Conservation (phyloP, 331 rosid genomes). For the Pyrus hybrid region DNA sequence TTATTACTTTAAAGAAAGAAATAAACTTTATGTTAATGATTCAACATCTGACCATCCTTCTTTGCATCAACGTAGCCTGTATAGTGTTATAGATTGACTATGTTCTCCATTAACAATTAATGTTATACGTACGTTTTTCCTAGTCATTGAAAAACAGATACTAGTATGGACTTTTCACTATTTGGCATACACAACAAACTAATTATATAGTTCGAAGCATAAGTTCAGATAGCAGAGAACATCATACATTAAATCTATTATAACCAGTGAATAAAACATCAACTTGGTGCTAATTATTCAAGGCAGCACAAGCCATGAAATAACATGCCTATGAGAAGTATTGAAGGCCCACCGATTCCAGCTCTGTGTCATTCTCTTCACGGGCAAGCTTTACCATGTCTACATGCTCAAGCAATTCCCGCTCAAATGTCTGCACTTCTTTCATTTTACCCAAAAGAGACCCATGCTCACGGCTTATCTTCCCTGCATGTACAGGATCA, state of each 20-base stretch:
- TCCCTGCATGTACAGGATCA: constrained; percentile 69
- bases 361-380: constrained; percentile 66
- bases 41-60: background rate
- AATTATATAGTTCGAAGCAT: too few relatives aligned
- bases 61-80: background rate
- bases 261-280: background rate
- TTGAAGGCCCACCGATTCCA: constrained; percentile 91
- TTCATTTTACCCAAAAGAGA: constrained; percentile 75
- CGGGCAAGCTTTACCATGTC: constrained; percentile 89
- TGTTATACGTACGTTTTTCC: background rate
- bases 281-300: background rate
- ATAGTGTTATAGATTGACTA: background rate
- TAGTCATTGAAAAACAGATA: background rate
- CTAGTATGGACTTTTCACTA: background rate
- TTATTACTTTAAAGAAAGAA: background rate
- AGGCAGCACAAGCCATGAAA: constrained; percentile 12
- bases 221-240: too few relatives aligned
- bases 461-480: constrained; percentile 83
- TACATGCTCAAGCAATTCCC: constrained; percentile 75
- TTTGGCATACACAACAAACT: too few relatives aligned
- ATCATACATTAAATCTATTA: background rate
- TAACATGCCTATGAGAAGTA: constrained; percentile 76
- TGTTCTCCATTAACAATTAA: background rate
- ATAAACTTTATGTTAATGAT: background rate
- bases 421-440: constrained; percentile 75